A percentile compares a stretch with the other conserved stretches of the same genome.
These are phyloP conservation scores for Pseudotsuga menziesii DNA, from an alignment of 75 land plant genomes.

Conservation along the genomic window DNA sequence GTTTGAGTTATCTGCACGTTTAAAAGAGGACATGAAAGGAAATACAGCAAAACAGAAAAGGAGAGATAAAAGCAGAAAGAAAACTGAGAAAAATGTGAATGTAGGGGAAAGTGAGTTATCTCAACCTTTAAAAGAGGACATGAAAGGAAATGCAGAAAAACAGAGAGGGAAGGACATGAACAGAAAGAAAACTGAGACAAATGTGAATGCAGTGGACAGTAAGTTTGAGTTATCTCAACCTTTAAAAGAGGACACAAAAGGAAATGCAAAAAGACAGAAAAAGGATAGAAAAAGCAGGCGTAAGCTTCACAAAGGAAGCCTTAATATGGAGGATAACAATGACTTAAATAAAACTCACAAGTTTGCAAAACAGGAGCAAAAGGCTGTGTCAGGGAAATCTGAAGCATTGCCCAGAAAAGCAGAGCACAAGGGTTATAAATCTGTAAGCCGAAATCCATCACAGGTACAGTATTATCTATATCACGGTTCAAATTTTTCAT, in stretches of 20 bases:
- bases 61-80: background rate
- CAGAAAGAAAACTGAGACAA: background rate
- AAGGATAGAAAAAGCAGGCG: slow-evolving; percentile 9
- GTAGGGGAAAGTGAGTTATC: background rate
- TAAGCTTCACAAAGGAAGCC: background rate
- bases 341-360: background rate
- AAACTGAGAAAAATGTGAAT: background rate
- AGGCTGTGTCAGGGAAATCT: background rate
- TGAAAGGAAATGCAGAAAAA: background rate
- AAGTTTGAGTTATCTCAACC: background rate
- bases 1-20: background rate
- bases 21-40: background rate
- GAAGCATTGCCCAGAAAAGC: background rate
- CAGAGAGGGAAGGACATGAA: slow-evolving; percentile 8
- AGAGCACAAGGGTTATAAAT: background rate
- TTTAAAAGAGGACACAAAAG: background rate
- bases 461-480: slow-evolving; percentile 8
- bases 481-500: background rate
- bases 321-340: background rate
- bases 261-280: background rate
- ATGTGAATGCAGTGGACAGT: background rate
- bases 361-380: background rate
- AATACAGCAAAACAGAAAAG: background rate
- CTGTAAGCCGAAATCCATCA: background rate
- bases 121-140: slow-evolving; percentile 1